Percentiles rank a stretch among this genome's conserved stretches.
phyloP scores from a whole-genome alignment of 2,329 filamentous ascomycete genomes.

The Botrytis elliptica region DNA sequence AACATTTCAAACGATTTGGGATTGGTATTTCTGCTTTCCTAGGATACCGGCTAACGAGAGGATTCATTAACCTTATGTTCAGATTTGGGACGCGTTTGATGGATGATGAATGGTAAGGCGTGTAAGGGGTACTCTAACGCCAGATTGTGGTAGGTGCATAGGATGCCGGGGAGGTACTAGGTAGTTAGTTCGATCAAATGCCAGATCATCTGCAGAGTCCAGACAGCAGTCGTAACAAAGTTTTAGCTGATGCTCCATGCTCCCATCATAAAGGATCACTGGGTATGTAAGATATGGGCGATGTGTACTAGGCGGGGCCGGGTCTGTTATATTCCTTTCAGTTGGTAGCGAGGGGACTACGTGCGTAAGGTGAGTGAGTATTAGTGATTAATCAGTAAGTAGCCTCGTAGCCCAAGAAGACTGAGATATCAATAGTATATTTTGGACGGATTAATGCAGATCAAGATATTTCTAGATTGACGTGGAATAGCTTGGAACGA shows the following conservation, averaged over 20 bases:
- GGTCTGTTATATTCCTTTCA: not conserved
- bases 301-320: not conserved
- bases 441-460: not conserved
- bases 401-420: not conserved
- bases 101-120: not conserved
- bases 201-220: not conserved
- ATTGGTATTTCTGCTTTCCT: not conserved
- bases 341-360: not conserved
- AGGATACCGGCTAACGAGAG: not conserved
- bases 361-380: not conserved
- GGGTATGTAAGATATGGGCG: not conserved
- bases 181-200: not conserved
- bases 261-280: not conserved
- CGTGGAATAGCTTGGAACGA: not conserved
- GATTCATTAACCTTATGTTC: not conserved
- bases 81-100: not conserved
- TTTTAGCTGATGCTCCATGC: not conserved
- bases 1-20: not conserved
- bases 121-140: not conserved
- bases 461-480: not conserved
- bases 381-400: not conserved
- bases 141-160: slow-evolving; percentile 11
- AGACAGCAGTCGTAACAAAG: not conserved
- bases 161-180: not conserved
- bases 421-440: not conserved